These are phyloP conservation scores for Tuber indicum DNA, from an alignment of 495 filamentous ascomycete genomes.

Conservation along the genomic window DNA sequence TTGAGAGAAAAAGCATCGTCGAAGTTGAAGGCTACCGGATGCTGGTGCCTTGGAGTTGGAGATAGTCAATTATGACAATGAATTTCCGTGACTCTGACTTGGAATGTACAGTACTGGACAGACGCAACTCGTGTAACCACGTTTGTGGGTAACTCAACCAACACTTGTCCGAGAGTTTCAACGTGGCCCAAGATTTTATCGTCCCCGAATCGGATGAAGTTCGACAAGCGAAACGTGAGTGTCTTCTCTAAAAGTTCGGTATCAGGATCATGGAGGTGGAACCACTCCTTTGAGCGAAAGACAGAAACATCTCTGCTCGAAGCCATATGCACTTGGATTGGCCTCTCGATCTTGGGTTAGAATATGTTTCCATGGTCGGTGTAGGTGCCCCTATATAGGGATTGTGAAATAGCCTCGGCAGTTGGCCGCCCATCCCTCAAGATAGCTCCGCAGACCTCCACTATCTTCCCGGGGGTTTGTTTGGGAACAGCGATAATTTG, in stretches of 20 bases:
- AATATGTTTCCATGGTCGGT: constrained; percentile 95
- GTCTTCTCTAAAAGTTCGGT: constrained; percentile 83
- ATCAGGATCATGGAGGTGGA: constrained; percentile 70
- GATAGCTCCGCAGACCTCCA: constrained; percentile 95
- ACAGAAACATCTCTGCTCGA: constrained; percentile 87
- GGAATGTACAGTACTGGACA: constrained; percentile 93
- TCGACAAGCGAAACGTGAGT: constrained; percentile 88
- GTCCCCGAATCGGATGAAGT: constrained; percentile 87
- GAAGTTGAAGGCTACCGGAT: constrained; percentile 95
- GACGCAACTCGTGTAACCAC: constrained; percentile 92
- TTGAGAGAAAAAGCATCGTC: constrained; percentile 87
- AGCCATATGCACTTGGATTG: constrained; percentile 85
- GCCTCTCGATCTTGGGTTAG: constrained; percentile 90
- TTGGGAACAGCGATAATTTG: constrained; percentile 59
- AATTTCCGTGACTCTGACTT: constrained; percentile 84
- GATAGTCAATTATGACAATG: constrained; percentile 77
- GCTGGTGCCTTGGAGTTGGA: constrained; percentile 76
- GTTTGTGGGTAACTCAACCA: constrained; percentile 89
- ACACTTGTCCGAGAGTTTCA: constrained; percentile 78
- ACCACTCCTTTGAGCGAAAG: constrained; percentile 94
- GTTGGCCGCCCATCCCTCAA: constrained; percentile 76
- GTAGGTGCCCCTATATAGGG: constrained; percentile 80
- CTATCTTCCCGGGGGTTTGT: constrained; percentile 89
- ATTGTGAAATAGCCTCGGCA: constrained; percentile 86
- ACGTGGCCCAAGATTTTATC: constrained; percentile 85